Conservation (phyloP, 306 rosid genomes). For the Quercus suber region DNA sequence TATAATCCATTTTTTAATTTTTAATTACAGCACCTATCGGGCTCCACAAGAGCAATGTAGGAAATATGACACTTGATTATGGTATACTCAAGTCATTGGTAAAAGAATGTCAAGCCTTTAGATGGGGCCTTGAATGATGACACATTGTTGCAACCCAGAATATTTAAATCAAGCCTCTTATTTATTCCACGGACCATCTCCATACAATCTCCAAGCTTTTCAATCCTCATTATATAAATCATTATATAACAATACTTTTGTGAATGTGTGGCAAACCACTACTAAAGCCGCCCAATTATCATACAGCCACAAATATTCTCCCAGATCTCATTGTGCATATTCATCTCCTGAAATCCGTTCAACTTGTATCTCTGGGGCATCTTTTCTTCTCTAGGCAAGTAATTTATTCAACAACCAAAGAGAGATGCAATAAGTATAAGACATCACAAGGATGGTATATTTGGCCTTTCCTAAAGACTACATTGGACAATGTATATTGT, state of each 20-base stretch:
- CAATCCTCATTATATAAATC: no score
- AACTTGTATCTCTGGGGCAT: background rate
- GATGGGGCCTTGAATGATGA: background rate
- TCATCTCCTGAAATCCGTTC: background rate
- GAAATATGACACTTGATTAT: background rate
- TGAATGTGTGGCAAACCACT: no score
- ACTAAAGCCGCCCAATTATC: no score
- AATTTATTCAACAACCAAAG: background rate
- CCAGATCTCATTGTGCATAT: background rate
- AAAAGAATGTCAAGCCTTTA: background rate
- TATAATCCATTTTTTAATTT: no score
- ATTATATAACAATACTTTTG: no score
- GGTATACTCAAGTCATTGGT: background rate
- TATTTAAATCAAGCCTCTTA: background rate
- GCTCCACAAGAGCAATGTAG: background rate
- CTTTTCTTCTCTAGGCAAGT: background rate
- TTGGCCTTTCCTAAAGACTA: background rate
- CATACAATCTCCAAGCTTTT: no score
- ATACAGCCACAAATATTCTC: no score
- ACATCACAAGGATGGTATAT: background rate
- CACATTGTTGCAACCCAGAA: background rate
- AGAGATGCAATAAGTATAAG: background rate
- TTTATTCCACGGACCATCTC: no score
- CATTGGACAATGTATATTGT: background rate
- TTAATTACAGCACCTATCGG: background rate